Evolutionary conservation across 2,329 filamentous ascomycete genomes (phyloP), one percentile per base, ranked within the genome.

Genomic region (Neospermospora avenae): DNA sequence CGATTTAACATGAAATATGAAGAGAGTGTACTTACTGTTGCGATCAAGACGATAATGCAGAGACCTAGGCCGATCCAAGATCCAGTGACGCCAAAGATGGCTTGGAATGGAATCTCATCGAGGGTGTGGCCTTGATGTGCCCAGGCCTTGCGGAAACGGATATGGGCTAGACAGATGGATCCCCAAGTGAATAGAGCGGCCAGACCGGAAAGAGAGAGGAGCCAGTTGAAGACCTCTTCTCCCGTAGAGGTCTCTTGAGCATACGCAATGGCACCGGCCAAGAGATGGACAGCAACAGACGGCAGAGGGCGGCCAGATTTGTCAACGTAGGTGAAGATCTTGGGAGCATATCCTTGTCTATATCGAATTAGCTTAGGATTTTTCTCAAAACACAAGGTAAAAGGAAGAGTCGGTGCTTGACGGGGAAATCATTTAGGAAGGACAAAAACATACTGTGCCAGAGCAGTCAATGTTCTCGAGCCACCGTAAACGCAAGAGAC

Each of bases 121-220:
- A 80, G 68, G 48, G 70, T 71, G 66, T 81, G 81, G 55, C 84
- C 85, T 67, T 86, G 82, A 13, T 77, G 72, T 65, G 79, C 78
- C 84, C 84, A 87, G 22, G 79, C 84, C 48, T 78, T 71, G 60
- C 84, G 81, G 80, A 87, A 87, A 54, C 85, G 83, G 70, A 87
- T 86, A 70, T 87, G 84, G 0, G 83, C 77, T 1, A 85, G 72
- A 71, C 84, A 87, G 69, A 86, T 85, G 62, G 80, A 87, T 35
- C 82, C 84, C 88, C 88, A 92, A 24, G 88, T 87, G 74, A 91
- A 89, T 70, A 92, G 83, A 63, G 84, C 86, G 1, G 84, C 83
- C 11, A 91, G 81, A 56, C 87, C 88, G 0, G 87, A 89, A 24
- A 91, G 81, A 0, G 88, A 82, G 48, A 90, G 77, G 58, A 88